Conservation (phyloP, 2,329 filamentous ascomycete species). For the Colletotrichum trifolii region DNA sequence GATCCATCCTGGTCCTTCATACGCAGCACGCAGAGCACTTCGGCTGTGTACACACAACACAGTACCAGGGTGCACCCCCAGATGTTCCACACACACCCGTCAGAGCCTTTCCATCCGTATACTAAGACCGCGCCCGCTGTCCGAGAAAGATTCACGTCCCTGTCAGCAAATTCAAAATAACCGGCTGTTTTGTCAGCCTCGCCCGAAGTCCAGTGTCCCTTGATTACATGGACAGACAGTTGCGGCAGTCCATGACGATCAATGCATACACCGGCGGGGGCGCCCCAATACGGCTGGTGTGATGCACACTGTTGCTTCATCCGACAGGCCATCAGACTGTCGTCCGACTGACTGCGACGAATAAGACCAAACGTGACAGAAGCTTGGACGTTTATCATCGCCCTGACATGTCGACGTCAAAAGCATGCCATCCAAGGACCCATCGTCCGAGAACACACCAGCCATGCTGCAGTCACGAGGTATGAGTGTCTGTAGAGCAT, state of each 20-base stretch:
- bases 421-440: background rate
- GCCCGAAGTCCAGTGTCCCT: constrained; percentile 1
- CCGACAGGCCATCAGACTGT: constrained; percentile 6
- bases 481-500: background rate
- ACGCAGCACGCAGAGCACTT: too few relatives aligned
- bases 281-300: constrained; percentile 8
- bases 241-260: constrained; percentile 26
- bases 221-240: constrained; percentile 29
- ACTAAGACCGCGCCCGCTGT: constrained; percentile 9
- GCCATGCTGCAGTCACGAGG: constrained; percentile 12
- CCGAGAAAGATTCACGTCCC: constrained; percentile 1
- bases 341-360: constrained; percentile 1
- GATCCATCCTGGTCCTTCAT: constrained; percentile 23
- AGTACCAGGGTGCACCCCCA: constrained; percentile 11
- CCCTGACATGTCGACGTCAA: constrained; percentile 26
- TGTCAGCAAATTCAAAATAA: constrained; percentile 31
- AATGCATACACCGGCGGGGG: constrained; percentile 27
- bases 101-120: background rate
- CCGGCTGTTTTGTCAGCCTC: constrained; percentile 29
- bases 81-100: constrained; percentile 21
- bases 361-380: constrained; percentile 14
- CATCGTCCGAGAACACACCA: background rate
- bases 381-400: constrained; percentile 21
- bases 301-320: constrained; percentile 3
- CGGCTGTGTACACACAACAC: too few relatives aligned